Evolutionary conservation across 495 filamentous ascomycete genomes (phyloP).

Genomic region (Penicillium bialowiezense): DNA sequence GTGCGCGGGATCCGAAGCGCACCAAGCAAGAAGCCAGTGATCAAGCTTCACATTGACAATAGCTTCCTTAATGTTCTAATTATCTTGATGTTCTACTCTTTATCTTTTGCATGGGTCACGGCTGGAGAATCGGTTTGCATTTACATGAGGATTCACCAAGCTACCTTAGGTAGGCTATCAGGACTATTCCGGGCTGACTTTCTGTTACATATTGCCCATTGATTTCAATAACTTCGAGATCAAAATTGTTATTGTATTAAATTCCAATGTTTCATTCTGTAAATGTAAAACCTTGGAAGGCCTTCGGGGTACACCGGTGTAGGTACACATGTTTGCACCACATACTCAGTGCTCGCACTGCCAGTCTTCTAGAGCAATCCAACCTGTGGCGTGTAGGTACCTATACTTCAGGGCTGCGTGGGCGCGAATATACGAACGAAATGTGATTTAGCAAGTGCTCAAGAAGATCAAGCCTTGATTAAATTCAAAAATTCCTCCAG

Average conservation of each 20-base stretch:
- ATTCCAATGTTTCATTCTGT: background rate
- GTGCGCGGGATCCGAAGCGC: constrained; percentile 42
- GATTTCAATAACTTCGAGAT: constrained; percentile 4
- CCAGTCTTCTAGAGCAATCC: too few species aligned
- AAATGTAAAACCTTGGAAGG: too few species aligned
- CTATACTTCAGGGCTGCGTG: too few species aligned
- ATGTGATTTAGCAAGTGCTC: too few species aligned
- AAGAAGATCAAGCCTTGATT: too few species aligned
- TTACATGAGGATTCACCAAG: constrained; percentile 5
- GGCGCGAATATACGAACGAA: too few species aligned
- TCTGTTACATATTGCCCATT: constrained; percentile 21
- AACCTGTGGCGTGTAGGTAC: too few species aligned
- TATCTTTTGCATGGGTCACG: constrained; percentile 12
- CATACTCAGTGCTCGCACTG: too few species aligned
- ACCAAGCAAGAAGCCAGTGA: constrained; percentile 22
- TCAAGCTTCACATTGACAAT: background rate
- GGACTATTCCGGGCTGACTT: constrained; percentile 12
- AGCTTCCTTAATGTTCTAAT: background rate
- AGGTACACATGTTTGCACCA: too few species aligned
- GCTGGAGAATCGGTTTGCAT: constrained; percentile 20
- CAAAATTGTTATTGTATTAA: background rate
- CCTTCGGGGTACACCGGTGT: too few species aligned
- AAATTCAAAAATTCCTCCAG: too few species aligned
- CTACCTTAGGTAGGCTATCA: background rate
- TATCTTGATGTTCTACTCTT: background rate